Evolutionary conservation across 2,329 filamentous ascomycete species (phyloP), one percentile per base, ranked within the genome.

Genomic region (Exophiala sp.): DNA sequence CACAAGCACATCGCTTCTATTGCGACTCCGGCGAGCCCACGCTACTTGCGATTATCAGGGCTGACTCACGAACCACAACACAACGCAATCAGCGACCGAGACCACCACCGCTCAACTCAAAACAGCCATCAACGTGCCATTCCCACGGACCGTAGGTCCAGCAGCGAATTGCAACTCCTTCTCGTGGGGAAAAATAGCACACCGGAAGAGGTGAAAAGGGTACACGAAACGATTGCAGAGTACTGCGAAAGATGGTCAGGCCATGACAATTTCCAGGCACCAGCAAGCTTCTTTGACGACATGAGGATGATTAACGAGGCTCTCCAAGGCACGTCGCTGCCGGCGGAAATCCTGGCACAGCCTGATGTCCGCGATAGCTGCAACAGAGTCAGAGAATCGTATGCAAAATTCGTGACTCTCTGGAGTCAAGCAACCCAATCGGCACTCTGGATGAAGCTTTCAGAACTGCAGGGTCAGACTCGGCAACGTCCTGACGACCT

Each of bases 231-330:
- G 12, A 44, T 54, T 21, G 46, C 33, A 14, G 40, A 44, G 11
- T 57, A 57, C 40, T 52, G 54, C 38, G n/a, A 35, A 16, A 35
- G 38, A 44, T 57, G 50, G 50, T 41, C 39, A 20, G 21, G 47
- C n/a, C 21, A 11, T 16, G 16, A 16, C 18, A 16, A n/a, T 9
- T 8, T 33, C 21, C 50, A 38, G 21, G 51, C 47, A 6, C 38
- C 51, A 32, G 18, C 38, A 12, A 54, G 32, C 40, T 43, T 57
- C 24, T 48, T 57, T 18, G 32, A 50, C 5, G 55, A 57, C 32
- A 51, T 57, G 43, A 51, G 16, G 29, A 32, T 36, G n/a, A 57
- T 57, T 18, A 40, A 35, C 33, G 41, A 39, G 29, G 33, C 38
- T 5, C 29, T 57, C 21, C 42, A 51, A 21, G 24, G 11, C 29